Base-by-base conservation (phyloP, 1,139 yeast species). In the Hanseniaspora sp. region DNA sequence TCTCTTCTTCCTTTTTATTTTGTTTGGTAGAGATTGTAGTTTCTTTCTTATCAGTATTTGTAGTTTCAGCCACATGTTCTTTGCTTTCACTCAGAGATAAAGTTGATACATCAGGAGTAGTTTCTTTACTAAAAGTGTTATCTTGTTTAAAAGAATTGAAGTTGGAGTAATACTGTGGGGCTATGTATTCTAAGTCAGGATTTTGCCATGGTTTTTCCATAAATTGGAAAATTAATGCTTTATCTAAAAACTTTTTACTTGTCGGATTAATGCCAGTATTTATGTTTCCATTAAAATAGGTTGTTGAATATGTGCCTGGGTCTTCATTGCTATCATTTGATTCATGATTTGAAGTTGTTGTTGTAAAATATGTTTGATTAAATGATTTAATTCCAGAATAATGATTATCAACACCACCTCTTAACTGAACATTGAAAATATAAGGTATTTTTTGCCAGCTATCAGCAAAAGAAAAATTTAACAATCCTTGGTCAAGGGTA, bases 401-500 rank as follows among this genome's bases (percentile, higher is more conserved):
- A 11, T 15, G 3, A 7, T 18, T n/a, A 29, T 4, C 11, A n/a
- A 28, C 11, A 5, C 29, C 17, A 7, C 46, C 53, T 45, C 48
- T 86, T 0, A 64, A 62, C 7, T 96, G 88, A 35, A 90, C 95
- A 62, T 92, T 92, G 71, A 81, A 90, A 54, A 80, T 66, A 63
- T 88, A 92, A 0, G 96, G 92, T 48, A 92, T 68, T 53, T 79
- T 75, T 38, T 73, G 68, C 96, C 96, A 83, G 2, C 34, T 38
- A 29, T 46, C 42, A 12, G 55, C 17, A 28, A 52, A 52, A 12
- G 15, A 37, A 46, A 40, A 52, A 67, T 92, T 92, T 60, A 92
- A 71, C 47, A 92, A 72, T 11, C 97, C 97, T 68, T 92, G 97
- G 67, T 92, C 98, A 4, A 96, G 95, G 53, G 96, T 96, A 67